Evolutionary conservation across 208 protist genomes (phyloP).

Genomic region (Leishmania martiniquensis): DNA sequence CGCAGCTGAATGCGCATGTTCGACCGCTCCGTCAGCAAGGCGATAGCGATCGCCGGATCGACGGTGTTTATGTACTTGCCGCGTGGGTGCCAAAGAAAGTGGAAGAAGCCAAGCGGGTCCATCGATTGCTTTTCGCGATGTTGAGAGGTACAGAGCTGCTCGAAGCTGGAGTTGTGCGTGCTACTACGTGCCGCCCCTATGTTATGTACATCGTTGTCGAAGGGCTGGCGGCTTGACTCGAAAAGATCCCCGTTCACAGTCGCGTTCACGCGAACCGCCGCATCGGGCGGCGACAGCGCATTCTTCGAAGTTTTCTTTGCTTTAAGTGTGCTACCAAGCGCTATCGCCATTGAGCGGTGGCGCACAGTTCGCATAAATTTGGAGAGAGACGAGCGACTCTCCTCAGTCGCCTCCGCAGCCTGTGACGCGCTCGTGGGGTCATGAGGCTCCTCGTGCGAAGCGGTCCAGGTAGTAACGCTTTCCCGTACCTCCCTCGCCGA

Average conservation of each 20-base stretch:
- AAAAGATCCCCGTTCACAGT: slow-evolving; percentile 37
- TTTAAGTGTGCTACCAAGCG: background rate
- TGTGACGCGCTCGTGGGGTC: background rate
- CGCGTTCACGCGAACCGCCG: background rate
- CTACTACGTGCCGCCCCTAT: slow-evolving; percentile 1
- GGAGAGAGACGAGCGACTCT: slow-evolving; percentile 4
- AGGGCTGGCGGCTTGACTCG: slow-evolving; percentile 36
- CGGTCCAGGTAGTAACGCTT: slow-evolving; percentile 19
- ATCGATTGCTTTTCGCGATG: slow-evolving; percentile 30
- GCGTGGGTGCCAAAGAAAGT: slow-evolving; percentile 36
- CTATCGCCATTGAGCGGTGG: background rate
- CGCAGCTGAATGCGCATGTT: slow-evolving; percentile 36
- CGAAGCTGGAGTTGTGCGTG: slow-evolving; percentile 18
- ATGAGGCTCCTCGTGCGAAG: slow-evolving; percentile 21
- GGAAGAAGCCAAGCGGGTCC: slow-evolving; percentile 43
- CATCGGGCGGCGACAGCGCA: background rate
- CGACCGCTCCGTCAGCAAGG: slow-evolving; percentile 32
- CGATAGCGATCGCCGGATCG: slow-evolving; percentile 27
- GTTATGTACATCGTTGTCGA: slow-evolving; percentile 31
- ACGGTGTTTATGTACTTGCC: slow-evolving; percentile 35
- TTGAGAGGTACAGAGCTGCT: slow-evolving; percentile 18
- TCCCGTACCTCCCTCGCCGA: slow-evolving; percentile 23
- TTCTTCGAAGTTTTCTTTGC: background rate
- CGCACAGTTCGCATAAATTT: slow-evolving; percentile 1
- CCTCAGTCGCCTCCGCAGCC: background rate